Percentiles rank a stretch among this genome's conserved stretches.
Evolutionary conservation across 2,329 filamentous ascomycete genomes (phyloP).

Genomic region (Colletotrichum brevisporum): DNA sequence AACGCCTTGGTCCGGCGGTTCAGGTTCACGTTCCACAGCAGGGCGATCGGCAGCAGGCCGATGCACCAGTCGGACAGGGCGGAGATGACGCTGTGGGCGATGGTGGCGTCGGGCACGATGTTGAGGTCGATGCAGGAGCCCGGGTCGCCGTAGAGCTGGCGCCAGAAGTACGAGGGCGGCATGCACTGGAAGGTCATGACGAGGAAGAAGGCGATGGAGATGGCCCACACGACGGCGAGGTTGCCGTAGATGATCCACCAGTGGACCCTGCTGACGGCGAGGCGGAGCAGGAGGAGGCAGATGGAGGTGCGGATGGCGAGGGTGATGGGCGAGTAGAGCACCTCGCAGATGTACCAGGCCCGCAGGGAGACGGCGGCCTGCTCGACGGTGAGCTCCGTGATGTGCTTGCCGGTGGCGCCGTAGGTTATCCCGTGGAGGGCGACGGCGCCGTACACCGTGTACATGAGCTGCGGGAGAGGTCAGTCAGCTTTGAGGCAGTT

Average conservation of each 20-base stretch:
- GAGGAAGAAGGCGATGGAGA: slow-evolving; percentile 59
- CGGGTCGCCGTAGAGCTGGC: slow-evolving; percentile 50
- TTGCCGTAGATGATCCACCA: slow-evolving; percentile 51
- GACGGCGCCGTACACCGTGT: slow-evolving; percentile 50
- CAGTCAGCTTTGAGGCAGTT: not conserved
- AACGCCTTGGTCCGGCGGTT: slow-evolving; percentile 60
- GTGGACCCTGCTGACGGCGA: slow-evolving; percentile 52
- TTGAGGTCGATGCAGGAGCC: slow-evolving; percentile 58
- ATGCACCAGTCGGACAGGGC: slow-evolving; percentile 63
- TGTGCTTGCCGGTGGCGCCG: slow-evolving; percentile 46
- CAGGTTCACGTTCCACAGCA: slow-evolving; percentile 67
- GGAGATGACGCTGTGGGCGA: slow-evolving; percentile 61
- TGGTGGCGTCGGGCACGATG: slow-evolving; percentile 58
- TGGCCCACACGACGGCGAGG: slow-evolving; percentile 52
- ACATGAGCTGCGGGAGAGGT: slow-evolving; percentile 48
- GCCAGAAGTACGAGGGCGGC: slow-evolving; percentile 65
- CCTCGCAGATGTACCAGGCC: slow-evolving; percentile 57
- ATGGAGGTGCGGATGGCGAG: slow-evolving; percentile 57
- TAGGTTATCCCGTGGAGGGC: slow-evolving; percentile 51
- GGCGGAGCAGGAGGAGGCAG: slow-evolving; percentile 57
- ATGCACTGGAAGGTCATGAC: slow-evolving; percentile 64
- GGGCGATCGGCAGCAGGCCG: slow-evolving; percentile 63
- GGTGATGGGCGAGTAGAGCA: slow-evolving; percentile 57
- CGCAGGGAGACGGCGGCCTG: slow-evolving; percentile 48
- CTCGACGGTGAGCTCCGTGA: slow-evolving; percentile 41